phyloP scores from a whole-genome alignment of 1,284 basidiomycete species.

The Cryptococcus neoformans region DNA sequence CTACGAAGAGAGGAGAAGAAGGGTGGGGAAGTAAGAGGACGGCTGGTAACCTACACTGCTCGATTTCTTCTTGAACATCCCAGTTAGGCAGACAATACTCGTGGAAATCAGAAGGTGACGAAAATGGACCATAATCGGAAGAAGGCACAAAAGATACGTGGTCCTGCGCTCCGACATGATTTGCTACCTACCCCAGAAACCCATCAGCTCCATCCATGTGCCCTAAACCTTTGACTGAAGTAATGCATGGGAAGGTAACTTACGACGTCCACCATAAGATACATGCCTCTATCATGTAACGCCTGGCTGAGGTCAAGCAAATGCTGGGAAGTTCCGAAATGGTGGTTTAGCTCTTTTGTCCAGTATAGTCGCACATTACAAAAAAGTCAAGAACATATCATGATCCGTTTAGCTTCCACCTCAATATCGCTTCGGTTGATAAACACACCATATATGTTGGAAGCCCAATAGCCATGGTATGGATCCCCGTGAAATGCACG shows the following conservation, averaged over 20 bases:
- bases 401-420: too few relatives aligned
- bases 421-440: not conserved
- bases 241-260: constrained; percentile 4
- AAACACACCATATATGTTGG: constrained; percentile 35
- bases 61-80: constrained; percentile 49
- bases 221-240: not conserved
- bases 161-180: constrained; percentile 50
- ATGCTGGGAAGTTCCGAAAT: constrained; percentile 51
- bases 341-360: constrained; percentile 46
- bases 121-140: constrained; percentile 42
- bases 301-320: constrained; percentile 49
- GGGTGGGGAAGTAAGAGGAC: not conserved
- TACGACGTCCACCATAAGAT: constrained; percentile 54
- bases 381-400: not conserved
- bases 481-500: constrained; percentile 25
- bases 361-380: constrained; percentile 11
- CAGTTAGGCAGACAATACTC: constrained; percentile 51
- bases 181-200: constrained; percentile 42
- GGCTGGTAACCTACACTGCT: constrained; percentile 44
- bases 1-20: not conserved
- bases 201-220: not conserved
- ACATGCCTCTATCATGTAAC: constrained; percentile 52
- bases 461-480: constrained; percentile 52
- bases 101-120: constrained; percentile 44
- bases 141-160: constrained; percentile 27